Evolutionary conservation across 306 rosid species (phyloP), one percentile per base, ranked within the genome.

Genomic region (Acacia crassicarpa): DNA sequence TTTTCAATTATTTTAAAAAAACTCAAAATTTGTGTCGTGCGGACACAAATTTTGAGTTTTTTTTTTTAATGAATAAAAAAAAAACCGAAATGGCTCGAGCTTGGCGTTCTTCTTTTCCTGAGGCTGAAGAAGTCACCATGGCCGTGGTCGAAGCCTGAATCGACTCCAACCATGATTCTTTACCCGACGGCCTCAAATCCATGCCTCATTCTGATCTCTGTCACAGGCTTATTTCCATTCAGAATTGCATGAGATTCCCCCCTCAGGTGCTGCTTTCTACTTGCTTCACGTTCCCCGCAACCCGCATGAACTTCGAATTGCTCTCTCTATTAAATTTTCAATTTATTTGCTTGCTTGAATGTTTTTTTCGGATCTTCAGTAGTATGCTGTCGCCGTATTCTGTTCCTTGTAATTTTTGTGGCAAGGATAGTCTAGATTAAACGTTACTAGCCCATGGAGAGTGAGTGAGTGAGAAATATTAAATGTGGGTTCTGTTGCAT

Each of bases 141-240:
- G 83, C 72, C 33, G 98, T 93, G 81, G 98, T 95, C 19, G 98
- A 95, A 84, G 90, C 97, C 3, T 95, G 99, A 97, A 85, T 95
- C 68, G 98, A 93, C 66, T 80, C 96, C 72, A 95, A 95, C 79
- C 84, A 78, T 76, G 83, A 75, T 27, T 89, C 97, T 83, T 74
- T 95, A 19, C 98, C 98, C 0, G 86, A 82, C 25, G 97, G 97
- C 35, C 86, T 95, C 75, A 86, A 84, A 35, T 95, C 98, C 41
- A 92, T 95, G 99, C 93, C 98, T 82, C 98, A 94, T 68, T 38
- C 93, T 4, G 94, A 95, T 56, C 89, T 95, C 82, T 93, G 92
- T 25, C 93, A 76, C 45, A 81, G 98, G 61, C 97, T 95, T 22
- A 91, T 95, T 77, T 85, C 98, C 30, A 92, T 95, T 44, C 97